Percentiles rank a stretch among this genome's conserved stretches.
These are phyloP conservation scores for Musa itinerans DNA, from an alignment of 176 grass and related monocot genomes.

Conservation along the genomic window DNA sequence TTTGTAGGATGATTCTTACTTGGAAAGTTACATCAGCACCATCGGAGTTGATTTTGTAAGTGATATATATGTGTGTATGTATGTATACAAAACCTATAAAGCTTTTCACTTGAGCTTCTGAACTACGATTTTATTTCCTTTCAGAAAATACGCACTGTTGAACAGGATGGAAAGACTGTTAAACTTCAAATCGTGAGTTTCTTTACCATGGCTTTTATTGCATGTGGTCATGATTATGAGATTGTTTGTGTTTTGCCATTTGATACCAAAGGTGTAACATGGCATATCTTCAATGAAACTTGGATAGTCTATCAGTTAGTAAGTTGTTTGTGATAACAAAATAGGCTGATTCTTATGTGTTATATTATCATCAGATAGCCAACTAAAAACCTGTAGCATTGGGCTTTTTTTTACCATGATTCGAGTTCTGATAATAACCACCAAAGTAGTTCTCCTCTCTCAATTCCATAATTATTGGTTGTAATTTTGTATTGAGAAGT, in stretches of 20 bases:
- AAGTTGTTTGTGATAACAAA: background rate
- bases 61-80: background rate
- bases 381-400: too few relatives aligned
- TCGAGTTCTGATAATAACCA: background rate
- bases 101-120: background rate
- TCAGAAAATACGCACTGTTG: slow-evolving; percentile 23
- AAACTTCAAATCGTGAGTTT: slow-evolving; percentile 24
- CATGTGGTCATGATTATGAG: background rate
- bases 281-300: too few relatives aligned
- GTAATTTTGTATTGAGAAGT: background rate
- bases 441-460: background rate
- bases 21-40: slow-evolving; percentile 21
- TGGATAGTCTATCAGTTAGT: background rate
- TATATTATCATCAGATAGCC: background rate
- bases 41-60: slow-evolving; percentile 21
- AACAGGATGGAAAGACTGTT: slow-evolving; percentile 22
- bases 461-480: background rate
- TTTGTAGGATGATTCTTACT: slow-evolving; percentile 17
- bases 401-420: background rate
- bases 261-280: background rate
- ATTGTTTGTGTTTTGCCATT: background rate
- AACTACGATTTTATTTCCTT: background rate
- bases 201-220: background rate
- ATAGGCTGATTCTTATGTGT: background rate
- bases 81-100: background rate